Conservation (phyloP, 257 asterid species). For the Plantago major region DNA sequence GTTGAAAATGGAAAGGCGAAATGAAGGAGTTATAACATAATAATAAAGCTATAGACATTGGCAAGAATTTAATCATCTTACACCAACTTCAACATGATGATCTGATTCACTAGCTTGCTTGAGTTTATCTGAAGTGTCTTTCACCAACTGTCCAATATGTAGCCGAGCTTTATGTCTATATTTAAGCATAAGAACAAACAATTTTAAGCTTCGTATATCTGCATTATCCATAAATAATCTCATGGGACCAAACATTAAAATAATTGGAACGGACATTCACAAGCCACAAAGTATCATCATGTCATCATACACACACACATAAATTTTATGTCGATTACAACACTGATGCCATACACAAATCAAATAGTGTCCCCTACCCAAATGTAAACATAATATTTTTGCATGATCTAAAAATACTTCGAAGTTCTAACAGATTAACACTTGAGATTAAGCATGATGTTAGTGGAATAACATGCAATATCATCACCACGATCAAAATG, state of each 20-base stretch:
- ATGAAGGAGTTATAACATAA: conserved; percentile 1
- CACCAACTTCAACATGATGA: conserved; percentile 69
- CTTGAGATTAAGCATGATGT: too few relatives aligned
- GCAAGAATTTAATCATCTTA: conserved; percentile 29
- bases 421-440: too few relatives aligned
- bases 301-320: too few relatives aligned
- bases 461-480: too few relatives aligned
- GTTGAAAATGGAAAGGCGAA: too few relatives aligned
- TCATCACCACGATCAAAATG: too few relatives aligned
- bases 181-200: conserved; percentile 17
- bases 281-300: too few relatives aligned
- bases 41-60: conserved; percentile 4
- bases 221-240: background rate
- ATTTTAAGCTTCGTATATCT: background rate
- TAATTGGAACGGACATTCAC: background rate
- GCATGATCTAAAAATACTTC: too few relatives aligned
- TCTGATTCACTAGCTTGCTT: conserved; percentile 93
- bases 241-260: background rate
- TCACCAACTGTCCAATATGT: conserved; percentile 82
- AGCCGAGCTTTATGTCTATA: conserved; percentile 82
- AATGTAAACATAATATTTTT: too few relatives aligned
- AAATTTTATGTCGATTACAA: too few relatives aligned
- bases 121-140: conserved; percentile 92
- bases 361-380: too few relatives aligned
- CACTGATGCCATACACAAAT: too few relatives aligned